Base-by-base conservation (phyloP, 768 basidiomycete genomes). In the Hydnum rufescens region DNA sequence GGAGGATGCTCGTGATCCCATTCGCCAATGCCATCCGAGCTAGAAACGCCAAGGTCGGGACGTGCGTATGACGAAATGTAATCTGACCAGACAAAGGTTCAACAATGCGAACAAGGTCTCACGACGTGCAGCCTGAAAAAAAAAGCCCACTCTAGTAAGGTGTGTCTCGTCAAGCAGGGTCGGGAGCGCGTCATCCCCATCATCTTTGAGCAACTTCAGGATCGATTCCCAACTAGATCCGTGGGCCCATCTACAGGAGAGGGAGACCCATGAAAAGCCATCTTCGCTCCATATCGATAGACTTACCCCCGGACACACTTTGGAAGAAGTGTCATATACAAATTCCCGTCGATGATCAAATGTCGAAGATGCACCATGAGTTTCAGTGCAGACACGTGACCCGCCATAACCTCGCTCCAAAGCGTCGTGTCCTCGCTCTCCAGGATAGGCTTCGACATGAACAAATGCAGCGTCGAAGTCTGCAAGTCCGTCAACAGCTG, bases 111-210 rank as follows among this genome's bases (percentile, higher is more conserved):
- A 39, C 36, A 22, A 28, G 49, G 31, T 23, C 25, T 16, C 25
- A 13, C 44, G 13, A 47, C 16, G 13, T 16, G n/a, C n/a, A n/a
- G n/a, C n/a, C n/a, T n/a, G n/a, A n/a, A n/a, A n/a, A n/a, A 54
- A 25, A 6, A 18, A 39, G 43, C 39, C 4, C 22, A 55, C 54
- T 1, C 32, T 55, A 3, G 18, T n/a, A 26, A 55, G 23, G 28
- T n/a, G 31, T 13, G 54, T 55, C 8, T 39, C 54, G 54, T 55
- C 54, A 29, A 55, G 42, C 26, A 55, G 50, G n/a, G 54, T 55
- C 28, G 54, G 51, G 47, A 55, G 32, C 8, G 51, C 30, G 16
- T 53, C 42, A 4, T 52, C 54, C 22, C 4, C 42, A 18, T 34
- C 47, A 23, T 51, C 54, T 29, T 44, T 54, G 3, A 55, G 28